These are phyloP conservation scores for Hawksworthiomyces lignivorus DNA, from an alignment of 2,329 filamentous ascomycete genomes.

Conservation along the genomic window DNA sequence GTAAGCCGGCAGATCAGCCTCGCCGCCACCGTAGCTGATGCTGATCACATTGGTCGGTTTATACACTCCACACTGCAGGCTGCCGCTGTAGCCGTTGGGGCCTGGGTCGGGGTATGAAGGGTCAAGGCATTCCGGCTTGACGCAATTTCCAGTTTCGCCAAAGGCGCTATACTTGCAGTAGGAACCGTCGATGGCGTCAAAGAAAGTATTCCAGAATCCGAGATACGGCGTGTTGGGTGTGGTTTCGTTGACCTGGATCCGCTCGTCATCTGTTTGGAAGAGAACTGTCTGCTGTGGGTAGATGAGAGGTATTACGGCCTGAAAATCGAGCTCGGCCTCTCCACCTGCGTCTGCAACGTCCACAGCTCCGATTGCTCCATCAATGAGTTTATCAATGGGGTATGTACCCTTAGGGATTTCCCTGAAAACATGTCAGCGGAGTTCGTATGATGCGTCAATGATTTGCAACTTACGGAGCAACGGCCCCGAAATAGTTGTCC, in stretches of 20 bases:
- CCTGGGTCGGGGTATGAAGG: conserved; percentile 39
- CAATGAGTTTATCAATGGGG: conserved; percentile 18
- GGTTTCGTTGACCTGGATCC: conserved; percentile 21
- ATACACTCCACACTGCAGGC: conserved; percentile 27
- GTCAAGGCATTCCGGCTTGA: conserved; percentile 30
- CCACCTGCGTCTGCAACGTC: conserved; percentile 2
- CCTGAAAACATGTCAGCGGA: background rate
- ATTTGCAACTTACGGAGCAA: conserved; percentile 7
- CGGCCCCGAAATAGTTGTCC: conserved; percentile 16
- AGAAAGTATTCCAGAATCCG: conserved; percentile 28
- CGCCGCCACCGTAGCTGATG: conserved; percentile 49
- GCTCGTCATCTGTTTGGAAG: conserved; percentile 23
- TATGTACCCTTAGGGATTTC: conserved; percentile 22
- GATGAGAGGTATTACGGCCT: conserved; percentile 39
- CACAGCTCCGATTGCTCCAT: conserved; percentile 18
- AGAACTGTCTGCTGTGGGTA: conserved; percentile 38
- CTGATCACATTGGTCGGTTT: conserved; percentile 48
- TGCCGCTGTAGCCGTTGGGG: conserved; percentile 39
- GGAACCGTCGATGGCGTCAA: conserved; percentile 41
- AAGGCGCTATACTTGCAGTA: conserved; percentile 42
- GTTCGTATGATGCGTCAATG: no score
- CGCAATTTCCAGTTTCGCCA: conserved; percentile 37
- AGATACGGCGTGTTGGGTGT: conserved; percentile 9
- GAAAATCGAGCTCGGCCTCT: conserved; percentile 41
- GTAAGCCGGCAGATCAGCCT: conserved; percentile 41